Evolutionary conservation across 768 basidiomycete species (phyloP), one percentile per base, ranked within the genome.

Genomic region (Pisolithus orientalis): DNA sequence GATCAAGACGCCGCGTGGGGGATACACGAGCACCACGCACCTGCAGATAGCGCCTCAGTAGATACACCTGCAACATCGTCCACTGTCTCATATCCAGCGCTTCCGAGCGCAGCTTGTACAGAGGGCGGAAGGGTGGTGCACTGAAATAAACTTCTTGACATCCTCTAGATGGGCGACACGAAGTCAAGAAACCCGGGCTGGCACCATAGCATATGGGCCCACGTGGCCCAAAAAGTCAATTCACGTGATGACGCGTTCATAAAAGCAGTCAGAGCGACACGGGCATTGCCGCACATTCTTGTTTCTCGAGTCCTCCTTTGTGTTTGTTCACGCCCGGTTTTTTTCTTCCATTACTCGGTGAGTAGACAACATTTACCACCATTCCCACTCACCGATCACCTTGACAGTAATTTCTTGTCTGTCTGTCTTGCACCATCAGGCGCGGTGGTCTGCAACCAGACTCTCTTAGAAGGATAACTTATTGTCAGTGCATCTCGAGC

Each of bases 11-110:
- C 43, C 43, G 34, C 40, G 42, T 47, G 16, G 8, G 34, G 53
- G 37, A 34, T 14, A 24, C 5, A 25, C 21, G 38, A 44, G 13
- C 45, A 8, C 7, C n/a, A 51, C 64, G 48, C 27, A 81, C 85
- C 81, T 70, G 73, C 69, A 24, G 79, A 73, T 21, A 86, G 61
- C n/a, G 58, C 54, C 50, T 80, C 78, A 4, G 73, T 68, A 2
- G 77, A 73, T 2, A 68, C 61, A 7, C 64, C 62, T 14, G 63
- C 62, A 7, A 87, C 59, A 57, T 87, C 85, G 47, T 76, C 69
- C 3, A 80, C 59, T 6, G 75, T 80, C 60, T 80, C 76, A 59
- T 84, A 87, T 6, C 84, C 84, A 38, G 77, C 74, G 38, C 68
- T 70, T 43, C 70, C 70, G 32, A 86, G 68, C 4, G 73, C 74